Evolutionary conservation across 805 yeast genomes (phyloP).

Genomic region (Wickerhamomyces hampshirensis): DNA sequence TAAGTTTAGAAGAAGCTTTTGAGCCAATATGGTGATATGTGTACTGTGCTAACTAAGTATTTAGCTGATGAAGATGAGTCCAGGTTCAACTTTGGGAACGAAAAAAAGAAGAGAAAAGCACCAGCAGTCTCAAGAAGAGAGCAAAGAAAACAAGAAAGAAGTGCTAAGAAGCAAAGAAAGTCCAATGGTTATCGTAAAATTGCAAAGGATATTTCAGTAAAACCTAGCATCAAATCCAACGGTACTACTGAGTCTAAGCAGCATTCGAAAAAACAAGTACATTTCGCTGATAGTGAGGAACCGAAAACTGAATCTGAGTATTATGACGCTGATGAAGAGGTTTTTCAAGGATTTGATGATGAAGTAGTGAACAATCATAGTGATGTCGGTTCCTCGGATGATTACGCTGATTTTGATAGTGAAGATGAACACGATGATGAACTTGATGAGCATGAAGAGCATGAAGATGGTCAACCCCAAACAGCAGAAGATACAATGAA

Average conservation of each 20-base stretch:
- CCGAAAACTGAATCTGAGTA: conserved; percentile 1
- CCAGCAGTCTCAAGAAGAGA: conserved; percentile 36
- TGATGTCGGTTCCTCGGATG: conserved; percentile 12
- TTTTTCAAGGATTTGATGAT: conserved; percentile 12
- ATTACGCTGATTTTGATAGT: conserved; percentile 12
- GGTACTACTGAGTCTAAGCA: too few species aligned
- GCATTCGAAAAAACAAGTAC: too few species aligned
- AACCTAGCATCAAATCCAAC: too few species aligned
- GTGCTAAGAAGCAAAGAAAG: conserved; percentile 28
- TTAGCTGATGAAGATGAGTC: conserved; percentile 34
- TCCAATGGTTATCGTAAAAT: too few species aligned
- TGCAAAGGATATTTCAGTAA: too few species aligned
- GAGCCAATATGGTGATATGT: too few species aligned
- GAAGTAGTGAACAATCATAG: too few species aligned
- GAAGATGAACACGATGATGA: conserved; percentile 17
- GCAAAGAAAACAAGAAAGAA: conserved; percentile 36
- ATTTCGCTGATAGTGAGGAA: conserved; percentile 6
- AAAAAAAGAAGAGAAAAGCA: conserved; percentile 29
- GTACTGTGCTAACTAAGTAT: neutral
- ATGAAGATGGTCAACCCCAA: conserved; percentile 27
- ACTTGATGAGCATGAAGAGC: conserved; percentile 25
- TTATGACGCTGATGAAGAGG: conserved; percentile 22
- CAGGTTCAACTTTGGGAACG: conserved; percentile 23
- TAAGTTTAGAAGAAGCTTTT: too few species aligned
- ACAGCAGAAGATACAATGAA: conserved; percentile 41